Percentiles rank a stretch among this genome's conserved stretches.
These are phyloP conservation scores for Euphorbia lathyris DNA, from an alignment of 345 rosid genomes.

Conservation along the genomic window DNA sequence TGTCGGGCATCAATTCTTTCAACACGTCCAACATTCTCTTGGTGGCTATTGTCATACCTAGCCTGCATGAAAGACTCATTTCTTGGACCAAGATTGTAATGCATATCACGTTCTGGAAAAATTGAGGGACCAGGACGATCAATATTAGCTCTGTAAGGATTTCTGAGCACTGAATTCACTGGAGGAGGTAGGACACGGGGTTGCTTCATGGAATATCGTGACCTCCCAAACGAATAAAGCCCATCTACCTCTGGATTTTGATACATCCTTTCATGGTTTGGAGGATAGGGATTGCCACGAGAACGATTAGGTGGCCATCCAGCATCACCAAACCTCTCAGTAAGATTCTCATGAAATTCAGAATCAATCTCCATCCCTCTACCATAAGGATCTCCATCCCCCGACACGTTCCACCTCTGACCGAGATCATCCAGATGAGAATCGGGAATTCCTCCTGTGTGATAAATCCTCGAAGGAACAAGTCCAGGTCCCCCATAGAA, in stretches of 20 bases:
- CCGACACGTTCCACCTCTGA: conserved; percentile 73
- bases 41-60: conserved; percentile 44
- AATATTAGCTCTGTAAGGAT: conserved; percentile 45
- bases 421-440: conserved; percentile 45
- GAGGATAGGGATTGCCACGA: conserved; percentile 43
- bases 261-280: conserved; percentile 53
- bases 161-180: conserved; percentile 57
- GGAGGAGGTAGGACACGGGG: conserved; percentile 96
- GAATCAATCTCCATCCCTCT: conserved; percentile 59
- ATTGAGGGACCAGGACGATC: conserved; percentile 53
- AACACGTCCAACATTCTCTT: conserved; percentile 39
- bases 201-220: conserved; percentile 76
- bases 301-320: conserved; percentile 64
- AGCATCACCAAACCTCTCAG: conserved; percentile 61
- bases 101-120: conserved; percentile 40
- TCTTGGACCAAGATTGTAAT: conserved; percentile 40
- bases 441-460: too few relatives aligned
- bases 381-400: conserved; percentile 59
- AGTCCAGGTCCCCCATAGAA: conserved; percentile 57
- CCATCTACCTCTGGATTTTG: conserved; percentile 66
- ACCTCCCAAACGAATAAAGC: conserved; percentile 68
- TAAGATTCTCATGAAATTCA: conserved; percentile 61
- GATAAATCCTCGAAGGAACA: conserved; percentile 38
- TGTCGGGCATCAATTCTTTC: conserved; percentile 31
- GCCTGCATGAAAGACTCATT: conserved; percentile 40